A percentile compares a stretch with the other conserved stretches of the same genome.
These are phyloP conservation scores for Rhizophagus prolifer DNA, from an alignment of 192 early-diverging fungal genomes.

Conservation along the genomic window DNA sequence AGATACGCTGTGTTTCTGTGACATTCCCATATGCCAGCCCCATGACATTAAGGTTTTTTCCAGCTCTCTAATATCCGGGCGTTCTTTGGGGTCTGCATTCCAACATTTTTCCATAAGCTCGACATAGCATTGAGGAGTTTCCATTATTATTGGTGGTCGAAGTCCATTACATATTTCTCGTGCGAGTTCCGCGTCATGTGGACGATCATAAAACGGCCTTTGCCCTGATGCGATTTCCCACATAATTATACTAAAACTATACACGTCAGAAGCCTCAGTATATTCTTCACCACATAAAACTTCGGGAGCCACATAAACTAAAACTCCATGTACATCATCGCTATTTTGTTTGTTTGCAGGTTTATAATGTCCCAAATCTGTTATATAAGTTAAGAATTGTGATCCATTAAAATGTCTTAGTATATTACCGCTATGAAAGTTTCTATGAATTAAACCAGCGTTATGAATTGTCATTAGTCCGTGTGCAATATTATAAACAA, in stretches of 20 bases:
- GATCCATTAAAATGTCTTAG: constrained; percentile 23
- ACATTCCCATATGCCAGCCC: constrained; percentile 25
- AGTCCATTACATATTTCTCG: neutral
- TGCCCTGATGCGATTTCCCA: constrained; percentile 6
- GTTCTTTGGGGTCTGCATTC: constrained; percentile 1
- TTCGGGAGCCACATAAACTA: constrained; percentile 14
- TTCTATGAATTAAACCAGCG: constrained; percentile 14
- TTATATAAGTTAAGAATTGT: neutral
- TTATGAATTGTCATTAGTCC: constrained; percentile 24
- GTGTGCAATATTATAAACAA: constrained; percentile 15
- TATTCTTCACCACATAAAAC: constrained; percentile 3
- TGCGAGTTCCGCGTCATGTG: neutral
- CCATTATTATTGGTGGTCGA: neutral
- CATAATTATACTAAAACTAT: constrained; percentile 27
- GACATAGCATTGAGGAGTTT: constrained; percentile 7
- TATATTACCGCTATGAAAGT: constrained; percentile 19
- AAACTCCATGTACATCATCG: neutral
- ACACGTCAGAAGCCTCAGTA: constrained; percentile 1
- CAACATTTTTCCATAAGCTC: constrained; percentile 14
- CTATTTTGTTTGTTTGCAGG: neutral
- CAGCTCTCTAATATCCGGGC: constrained; percentile 18
- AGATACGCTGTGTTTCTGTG: constrained; percentile 5
- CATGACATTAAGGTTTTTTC: constrained; percentile 25
- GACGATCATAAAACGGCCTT: neutral
- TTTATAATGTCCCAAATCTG: constrained; percentile 14